These are phyloP conservation scores for Perkinsus olseni DNA, from an alignment of 169 alveolate species.

Conservation along the genomic window DNA sequence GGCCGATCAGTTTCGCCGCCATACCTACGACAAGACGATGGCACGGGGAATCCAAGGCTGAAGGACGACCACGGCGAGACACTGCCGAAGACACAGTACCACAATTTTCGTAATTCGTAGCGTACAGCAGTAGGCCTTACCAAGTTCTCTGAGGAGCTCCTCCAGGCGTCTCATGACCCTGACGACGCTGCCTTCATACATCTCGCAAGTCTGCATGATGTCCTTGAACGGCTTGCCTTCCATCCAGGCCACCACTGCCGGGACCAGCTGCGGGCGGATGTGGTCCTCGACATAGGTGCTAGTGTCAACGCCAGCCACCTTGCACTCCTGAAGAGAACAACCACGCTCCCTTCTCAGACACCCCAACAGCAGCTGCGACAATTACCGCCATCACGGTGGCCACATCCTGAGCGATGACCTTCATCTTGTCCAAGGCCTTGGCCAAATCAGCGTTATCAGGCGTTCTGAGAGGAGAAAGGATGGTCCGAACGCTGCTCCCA, in stretches of 20 bases:
- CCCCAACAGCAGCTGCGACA: slow-evolving; percentile 17
- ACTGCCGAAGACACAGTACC: no score
- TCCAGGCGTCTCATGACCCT: slow-evolving; percentile 90
- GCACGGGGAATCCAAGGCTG: no score
- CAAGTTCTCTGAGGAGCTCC: not conserved
- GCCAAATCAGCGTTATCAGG: slow-evolving; percentile 11
- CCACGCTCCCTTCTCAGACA: not conserved
- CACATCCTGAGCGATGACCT: slow-evolving; percentile 54
- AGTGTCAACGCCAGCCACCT: not conserved
- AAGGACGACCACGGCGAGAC: no score
- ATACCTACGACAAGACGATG: slow-evolving; percentile 19
- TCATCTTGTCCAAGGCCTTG: slow-evolving; percentile 34
- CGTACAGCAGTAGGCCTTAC: no score
- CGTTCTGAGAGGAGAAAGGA: not conserved
- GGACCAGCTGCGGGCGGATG: not conserved
- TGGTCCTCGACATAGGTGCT: not conserved
- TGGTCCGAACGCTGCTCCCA: not conserved
- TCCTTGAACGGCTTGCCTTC: slow-evolving; percentile 88
- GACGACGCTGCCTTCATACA: slow-evolving; percentile 96
- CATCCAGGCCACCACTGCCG: slow-evolving; percentile 76
- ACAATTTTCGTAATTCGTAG: no score
- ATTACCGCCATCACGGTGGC: slow-evolving; percentile 40
- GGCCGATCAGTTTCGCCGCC: slow-evolving; percentile 92
- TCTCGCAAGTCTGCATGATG: slow-evolving; percentile 77
- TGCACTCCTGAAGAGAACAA: not conserved